Evolutionary conservation across 805 yeast genomes (phyloP), one percentile per base, ranked within the genome.

Genomic region (Myxozyma mucilagina): DNA sequence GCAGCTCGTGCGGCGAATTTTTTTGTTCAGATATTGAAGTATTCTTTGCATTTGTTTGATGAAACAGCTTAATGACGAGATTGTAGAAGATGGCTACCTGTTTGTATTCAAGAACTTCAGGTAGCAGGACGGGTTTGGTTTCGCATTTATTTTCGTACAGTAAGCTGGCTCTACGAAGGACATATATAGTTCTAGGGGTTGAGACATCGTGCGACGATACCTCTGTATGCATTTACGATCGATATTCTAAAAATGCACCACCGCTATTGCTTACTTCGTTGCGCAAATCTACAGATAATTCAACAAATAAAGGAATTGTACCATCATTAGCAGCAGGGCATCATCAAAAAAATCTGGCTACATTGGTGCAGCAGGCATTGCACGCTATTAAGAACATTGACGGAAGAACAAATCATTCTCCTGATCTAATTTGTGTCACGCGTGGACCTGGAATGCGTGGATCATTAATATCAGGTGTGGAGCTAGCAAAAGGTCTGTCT

Each of bases 391-490:
- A 8, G 44, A 14, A 41, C 44, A 8, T 41, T 20, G 16, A 41
- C 20, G n/a, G n/a, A 31, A 13, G 35, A 18, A 6, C 47, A 48
- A 48, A 8, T 13, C 38, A 18, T 34, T 42, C 31, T 0, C 90
- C 91, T 0, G 96, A 89, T 71, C 71, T 94, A 49, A 81, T 94
- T 0, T 88, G 96, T 72, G 96, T 87, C 4, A 94, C 99, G 0
- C 77, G 96, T 66, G 99, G 99, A 0, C 99, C 99, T 0, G 99
- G 99, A 0, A 90, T 94, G 97, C 82, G 85, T 8, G 97, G 97
- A 0, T 87, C 96, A 0, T 77, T 94, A 13, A 81, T 90, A 9
- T 87, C 90, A 0, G 96, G 97, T 0, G 77, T 88, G 29, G 94
- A 89, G 69, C 74, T 90, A 44, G 96, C 96, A 0, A 87, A 90